Conservation (phyloP, 75 land plant species). For the Azolla pinnata region DNA sequence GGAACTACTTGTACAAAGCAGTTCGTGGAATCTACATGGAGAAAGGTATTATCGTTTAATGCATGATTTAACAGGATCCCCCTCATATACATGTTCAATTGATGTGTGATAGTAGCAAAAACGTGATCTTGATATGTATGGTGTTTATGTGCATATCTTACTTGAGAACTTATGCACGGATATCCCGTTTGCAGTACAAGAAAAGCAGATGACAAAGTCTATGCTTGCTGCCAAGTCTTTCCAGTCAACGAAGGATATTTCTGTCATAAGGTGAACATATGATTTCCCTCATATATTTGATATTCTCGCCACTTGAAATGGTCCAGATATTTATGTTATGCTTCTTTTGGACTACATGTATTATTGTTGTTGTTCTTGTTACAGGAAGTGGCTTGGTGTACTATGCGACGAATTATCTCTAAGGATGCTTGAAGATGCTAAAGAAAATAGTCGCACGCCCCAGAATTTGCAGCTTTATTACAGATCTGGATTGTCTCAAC, state of each 20-base stretch:
- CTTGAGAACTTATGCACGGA: too few species aligned
- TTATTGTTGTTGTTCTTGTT: neutral
- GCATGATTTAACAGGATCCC: too few species aligned
- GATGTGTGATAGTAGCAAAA: neutral
- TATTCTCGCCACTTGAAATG: neutral
- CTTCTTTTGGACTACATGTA: neutral
- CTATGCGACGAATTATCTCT: slow-evolving; percentile 25
- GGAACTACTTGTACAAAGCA: slow-evolving; percentile 22
- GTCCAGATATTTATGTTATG: neutral
- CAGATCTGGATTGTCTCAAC: slow-evolving; percentile 13
- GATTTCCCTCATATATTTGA: neutral
- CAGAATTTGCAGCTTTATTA: slow-evolving; percentile 23
- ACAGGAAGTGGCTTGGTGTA: slow-evolving; percentile 23
- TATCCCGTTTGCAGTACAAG: slow-evolving; percentile 26
- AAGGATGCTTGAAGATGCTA: slow-evolving; percentile 20
- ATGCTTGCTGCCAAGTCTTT: slow-evolving; percentile 32
- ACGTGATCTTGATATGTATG: too few species aligned
- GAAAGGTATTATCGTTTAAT: too few species aligned
- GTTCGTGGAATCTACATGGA: slow-evolving; percentile 26
- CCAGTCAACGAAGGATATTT: slow-evolving; percentile 16
- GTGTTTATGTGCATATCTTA: too few species aligned
- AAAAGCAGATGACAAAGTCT: slow-evolving; percentile 21
- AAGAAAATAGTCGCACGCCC: slow-evolving; percentile 22
- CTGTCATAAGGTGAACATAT: slow-evolving; percentile 18
- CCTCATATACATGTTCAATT: too few species aligned